Evolutionary conservation across 1,284 basidiomycete genomes (phyloP).

Genomic region (Pseudozyma sp.): DNA sequence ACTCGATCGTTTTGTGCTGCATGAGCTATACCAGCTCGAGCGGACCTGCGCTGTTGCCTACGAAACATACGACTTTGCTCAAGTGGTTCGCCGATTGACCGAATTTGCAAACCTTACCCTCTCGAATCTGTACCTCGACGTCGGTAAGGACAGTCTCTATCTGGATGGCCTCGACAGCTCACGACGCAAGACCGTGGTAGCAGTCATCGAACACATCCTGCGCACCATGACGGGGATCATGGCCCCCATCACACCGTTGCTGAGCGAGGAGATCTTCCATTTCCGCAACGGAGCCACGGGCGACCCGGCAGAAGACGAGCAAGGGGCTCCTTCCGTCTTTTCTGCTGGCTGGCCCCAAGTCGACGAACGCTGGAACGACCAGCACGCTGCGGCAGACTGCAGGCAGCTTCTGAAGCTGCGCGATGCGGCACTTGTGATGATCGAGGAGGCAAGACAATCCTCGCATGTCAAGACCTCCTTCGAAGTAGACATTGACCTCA

Average conservation of each 20-base stretch:
- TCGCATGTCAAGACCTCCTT: constrained; percentile 49
- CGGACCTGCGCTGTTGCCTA: constrained; percentile 78
- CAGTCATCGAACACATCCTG: constrained; percentile 81
- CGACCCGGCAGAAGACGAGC: constrained; percentile 46
- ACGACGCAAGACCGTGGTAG: constrained; percentile 77
- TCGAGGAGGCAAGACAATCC: constrained; percentile 51
- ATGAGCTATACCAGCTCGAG: constrained; percentile 83
- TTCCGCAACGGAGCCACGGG: constrained; percentile 60
- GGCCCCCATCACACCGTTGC: constrained; percentile 88
- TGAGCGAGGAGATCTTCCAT: constrained; percentile 88
- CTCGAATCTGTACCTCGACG: constrained; percentile 82
- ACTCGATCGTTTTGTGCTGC: constrained; percentile 79
- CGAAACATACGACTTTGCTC: constrained; percentile 81
- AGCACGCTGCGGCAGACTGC: constrained; percentile 13
- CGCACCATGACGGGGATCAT: constrained; percentile 78
- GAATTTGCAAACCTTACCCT: constrained; percentile 73
- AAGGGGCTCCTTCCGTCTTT: constrained; percentile 53
- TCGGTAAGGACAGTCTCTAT: constrained; percentile 91
- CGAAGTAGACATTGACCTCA: constrained; percentile 50
- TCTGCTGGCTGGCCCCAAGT: constrained; percentile 52
- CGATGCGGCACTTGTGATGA: constrained; percentile 34
- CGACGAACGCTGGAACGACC: constrained; percentile 39
- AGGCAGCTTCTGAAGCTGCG: constrained; percentile 40
- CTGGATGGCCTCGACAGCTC: constrained; percentile 74
- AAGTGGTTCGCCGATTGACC: constrained; percentile 71